These are phyloP conservation scores for Aspergillus ellipticus DNA, from an alignment of 495 filamentous ascomycete genomes.

Conservation along the genomic window DNA sequence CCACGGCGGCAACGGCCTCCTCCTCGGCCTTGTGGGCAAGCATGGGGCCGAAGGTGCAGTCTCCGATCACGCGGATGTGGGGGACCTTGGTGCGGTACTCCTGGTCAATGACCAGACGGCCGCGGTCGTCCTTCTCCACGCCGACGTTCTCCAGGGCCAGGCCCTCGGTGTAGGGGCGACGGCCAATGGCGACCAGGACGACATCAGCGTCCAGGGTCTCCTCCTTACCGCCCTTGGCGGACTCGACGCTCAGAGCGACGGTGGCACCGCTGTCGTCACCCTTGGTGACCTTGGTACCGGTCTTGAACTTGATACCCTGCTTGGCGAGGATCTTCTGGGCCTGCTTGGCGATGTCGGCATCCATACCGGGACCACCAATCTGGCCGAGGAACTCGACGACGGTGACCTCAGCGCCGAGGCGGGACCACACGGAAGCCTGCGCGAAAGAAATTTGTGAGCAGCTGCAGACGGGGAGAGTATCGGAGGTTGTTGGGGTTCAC, in stretches of 20 bases:
- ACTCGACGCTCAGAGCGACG: constrained; percentile 79
- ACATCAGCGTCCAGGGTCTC: constrained; percentile 92
- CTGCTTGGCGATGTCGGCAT: constrained; percentile 85
- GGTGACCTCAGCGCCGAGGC: constrained; percentile 89
- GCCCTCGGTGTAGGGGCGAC: constrained; percentile 87
- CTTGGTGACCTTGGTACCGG: constrained; percentile 86
- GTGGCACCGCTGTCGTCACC: constrained; percentile 75
- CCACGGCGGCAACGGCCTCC: constrained; percentile 88
- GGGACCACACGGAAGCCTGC: constrained; percentile 87
- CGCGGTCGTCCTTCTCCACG: constrained; percentile 88
- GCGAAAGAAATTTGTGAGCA: constrained; percentile 10
- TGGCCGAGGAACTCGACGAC: constrained; percentile 94
- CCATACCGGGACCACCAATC: constrained; percentile 98
- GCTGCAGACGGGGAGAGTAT: background rate
- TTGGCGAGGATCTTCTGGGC: constrained; percentile 91
- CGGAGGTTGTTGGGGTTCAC: constrained; percentile 7
- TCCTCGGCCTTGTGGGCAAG: constrained; percentile 99
- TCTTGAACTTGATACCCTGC: constrained; percentile 98
- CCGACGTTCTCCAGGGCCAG: constrained; percentile 92
- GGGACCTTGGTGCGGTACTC: constrained; percentile 97
- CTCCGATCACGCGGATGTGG: constrained; percentile 95
- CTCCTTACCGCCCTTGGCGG: constrained; percentile 93
- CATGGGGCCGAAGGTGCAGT: constrained; percentile 98
- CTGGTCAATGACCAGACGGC: constrained; percentile 92
- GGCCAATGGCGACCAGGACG: constrained; percentile 94